These are phyloP conservation scores for Suillus sp. DNA, from an alignment of 768 basidiomycete genomes.

Conservation along the genomic window DNA sequence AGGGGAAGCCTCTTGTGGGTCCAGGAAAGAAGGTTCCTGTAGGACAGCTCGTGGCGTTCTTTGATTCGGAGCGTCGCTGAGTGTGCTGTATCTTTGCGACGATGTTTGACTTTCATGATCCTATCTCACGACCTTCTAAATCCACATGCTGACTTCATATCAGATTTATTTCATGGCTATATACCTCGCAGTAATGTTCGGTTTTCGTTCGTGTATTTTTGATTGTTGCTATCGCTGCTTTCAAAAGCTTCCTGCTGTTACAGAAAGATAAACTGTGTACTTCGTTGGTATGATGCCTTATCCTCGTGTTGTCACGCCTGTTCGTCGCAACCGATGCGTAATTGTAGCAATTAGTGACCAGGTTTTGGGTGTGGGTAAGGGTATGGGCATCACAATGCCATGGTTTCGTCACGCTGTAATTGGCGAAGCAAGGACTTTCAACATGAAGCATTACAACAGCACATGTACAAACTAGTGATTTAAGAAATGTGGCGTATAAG, in stretches of 20 bases:
- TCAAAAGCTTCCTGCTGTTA: background rate
- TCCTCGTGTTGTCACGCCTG: background rate
- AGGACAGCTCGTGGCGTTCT: slow-evolving; percentile 82
- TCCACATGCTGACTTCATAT: slow-evolving; percentile 7
- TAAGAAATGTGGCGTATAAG: background rate
- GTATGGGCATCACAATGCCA: background rate
- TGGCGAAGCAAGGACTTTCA: background rate
- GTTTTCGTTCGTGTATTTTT: slow-evolving; percentile 12
- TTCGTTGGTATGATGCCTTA: background rate
- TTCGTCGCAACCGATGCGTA: background rate
- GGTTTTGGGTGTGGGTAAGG: background rate
- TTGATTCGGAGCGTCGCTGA: slow-evolving; percentile 48
- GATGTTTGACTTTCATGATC: slow-evolving; percentile 3
- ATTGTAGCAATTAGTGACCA: no score
- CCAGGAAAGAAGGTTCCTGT: slow-evolving; percentile 66
- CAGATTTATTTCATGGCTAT: slow-evolving; percentile 7
- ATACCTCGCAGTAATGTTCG: slow-evolving; percentile 3
- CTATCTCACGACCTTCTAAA: slow-evolving; percentile 1
- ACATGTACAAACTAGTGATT: background rate
- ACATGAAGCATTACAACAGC: background rate
- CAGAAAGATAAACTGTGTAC: background rate
- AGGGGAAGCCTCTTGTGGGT: slow-evolving; percentile 40
- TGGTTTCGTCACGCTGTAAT: background rate
- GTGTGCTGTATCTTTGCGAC: background rate
- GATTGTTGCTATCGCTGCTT: slow-evolving; percentile 9